Base-by-base conservation (phyloP, 345 rosid species). In the Moricandia moricandioides region DNA sequence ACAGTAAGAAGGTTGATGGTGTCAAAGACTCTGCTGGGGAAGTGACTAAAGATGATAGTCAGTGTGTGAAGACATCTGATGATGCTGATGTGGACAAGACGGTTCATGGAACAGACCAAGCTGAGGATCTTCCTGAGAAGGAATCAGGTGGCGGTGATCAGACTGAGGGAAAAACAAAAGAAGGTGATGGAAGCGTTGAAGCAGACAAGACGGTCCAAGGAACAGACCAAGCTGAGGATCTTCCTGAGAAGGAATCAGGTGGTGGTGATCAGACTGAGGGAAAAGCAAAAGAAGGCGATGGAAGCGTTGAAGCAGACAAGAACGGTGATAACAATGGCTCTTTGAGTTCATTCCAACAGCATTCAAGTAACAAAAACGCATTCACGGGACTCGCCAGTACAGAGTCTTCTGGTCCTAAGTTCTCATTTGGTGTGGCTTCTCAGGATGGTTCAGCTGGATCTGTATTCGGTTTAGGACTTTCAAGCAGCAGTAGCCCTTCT, bases 311-410 rank as follows among this genome's bases (percentile, higher is more conserved):
- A 55, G 78, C 59, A 1, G 89, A 87, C 62, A 75, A 85, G 35
- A 79, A 72, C 66, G 76, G 86, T 18, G 90, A 85, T 56, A 82
- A 81, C 27, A 64, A 35, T 34, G 45, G 84, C 4, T 71, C 83
- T 5, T 69, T 95, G 84, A 90, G 83, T 78, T 90, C 99, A 49
- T 95, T 95, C 78, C 92, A 86, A 60, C 99, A 92, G 83, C 98
- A 90, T 81, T 95, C 99, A 57, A 95, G 92, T 76, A 90, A 70
- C 76, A 89, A 86, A 85, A 95, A 95, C 73, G 99, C 99, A 17
- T 95, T 95, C 83, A 87, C 90, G 0, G 99, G 98, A 56, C 89
- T 95, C 76, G 91, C 94, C 27, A 91, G 97, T 66, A 90, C 99
- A 65, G 98, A 96, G 49, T 84, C 89, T 82, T 87, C 98, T 30